Evolutionary conservation across 192 early-diverging fungal species (phyloP), one percentile per base, ranked within the genome.

Genomic region (Coemansia sp.): DNA sequence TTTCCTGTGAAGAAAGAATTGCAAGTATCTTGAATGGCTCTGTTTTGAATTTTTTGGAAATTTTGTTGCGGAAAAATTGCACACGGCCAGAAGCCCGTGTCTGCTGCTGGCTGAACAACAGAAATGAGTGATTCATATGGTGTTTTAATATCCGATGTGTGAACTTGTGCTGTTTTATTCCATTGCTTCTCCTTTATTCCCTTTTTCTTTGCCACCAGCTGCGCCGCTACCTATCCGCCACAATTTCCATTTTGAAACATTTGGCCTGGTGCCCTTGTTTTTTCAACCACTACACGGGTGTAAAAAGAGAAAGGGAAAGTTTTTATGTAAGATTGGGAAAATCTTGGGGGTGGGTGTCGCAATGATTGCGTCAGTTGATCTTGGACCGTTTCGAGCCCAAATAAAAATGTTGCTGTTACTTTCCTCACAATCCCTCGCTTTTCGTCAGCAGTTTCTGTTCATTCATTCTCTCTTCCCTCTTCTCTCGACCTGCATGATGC

Each of bases 61-160:
- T 58, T 36, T 10, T 59, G 16, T 39, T 42, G 26, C 26, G 26
- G 26, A 26, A 26, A 26, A 26, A 26, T 26, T 26, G 26, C 26
- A 26, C 26, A 26, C 26, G 3, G 26, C 26, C 26, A 26, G 26
- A n/a, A n/a, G 22, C 48, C 48, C 48, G 48, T 51, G 48, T 51
- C 48, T n/a, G n/a, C n/a, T n/a, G 22, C 48, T 51, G 46, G 46
- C 48, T 21, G 5, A 21, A 51, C 6, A 10, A 21, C 26, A 26
- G 26, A 52, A 22, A 52, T 52, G 49, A 52, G 49, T 52, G 49
- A 52, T 52, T 52, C 49, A 52, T 52, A 52, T 52, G 12, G 19
- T 21, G 49, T 45, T 45, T 61, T 61, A 45, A 61, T 43, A 61
- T 61, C 60, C 19, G 49, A 52, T 52, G 22, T n/a, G 7, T 18